These are phyloP conservation scores for Lepidium sativum DNA, from an alignment of 345 rosid species.

Conservation along the genomic window DNA sequence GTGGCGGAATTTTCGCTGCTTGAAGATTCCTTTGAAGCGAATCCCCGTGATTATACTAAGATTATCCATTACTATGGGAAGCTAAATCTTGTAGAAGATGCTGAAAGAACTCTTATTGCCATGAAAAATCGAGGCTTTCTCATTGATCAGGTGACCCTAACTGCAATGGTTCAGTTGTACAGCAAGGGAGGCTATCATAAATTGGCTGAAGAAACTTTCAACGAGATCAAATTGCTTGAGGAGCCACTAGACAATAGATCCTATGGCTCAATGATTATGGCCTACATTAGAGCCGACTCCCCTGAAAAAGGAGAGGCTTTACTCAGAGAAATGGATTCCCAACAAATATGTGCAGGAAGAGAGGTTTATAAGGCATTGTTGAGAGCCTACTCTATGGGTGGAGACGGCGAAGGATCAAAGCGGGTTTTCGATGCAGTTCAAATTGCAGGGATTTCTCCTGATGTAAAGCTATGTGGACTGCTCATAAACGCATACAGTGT, in stretches of 20 bases:
- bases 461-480: constrained; percentile 57
- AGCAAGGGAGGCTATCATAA: constrained; percentile 68
- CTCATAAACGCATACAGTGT: constrained; percentile 64
- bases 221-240: constrained; percentile 60
- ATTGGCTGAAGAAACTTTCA: constrained; percentile 56
- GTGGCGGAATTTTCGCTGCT: constrained; percentile 53
- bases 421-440: constrained; percentile 72
- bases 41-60: constrained; percentile 73
- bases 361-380: constrained; percentile 89
- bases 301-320: constrained; percentile 50
- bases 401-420: constrained; percentile 60
- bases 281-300: constrained; percentile 65
- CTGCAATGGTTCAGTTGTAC: constrained; percentile 66
- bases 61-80: constrained; percentile 59
- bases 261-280: constrained; percentile 79
- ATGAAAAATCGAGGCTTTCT: constrained; percentile 50
- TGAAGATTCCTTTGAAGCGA: constrained; percentile 65
- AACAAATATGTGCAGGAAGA: constrained; percentile 52
- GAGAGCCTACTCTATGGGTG: constrained; percentile 70
- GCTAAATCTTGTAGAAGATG: constrained; percentile 46
- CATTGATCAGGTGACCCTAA: constrained; percentile 63
- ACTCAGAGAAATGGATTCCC: constrained; percentile 54
- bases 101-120: constrained; percentile 40
- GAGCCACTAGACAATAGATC: constrained; percentile 57
- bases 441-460: constrained; percentile 64